Evolutionary conservation across 345 rosid species (phyloP).

Genomic region (Excoecaria cochinchinensis): DNA sequence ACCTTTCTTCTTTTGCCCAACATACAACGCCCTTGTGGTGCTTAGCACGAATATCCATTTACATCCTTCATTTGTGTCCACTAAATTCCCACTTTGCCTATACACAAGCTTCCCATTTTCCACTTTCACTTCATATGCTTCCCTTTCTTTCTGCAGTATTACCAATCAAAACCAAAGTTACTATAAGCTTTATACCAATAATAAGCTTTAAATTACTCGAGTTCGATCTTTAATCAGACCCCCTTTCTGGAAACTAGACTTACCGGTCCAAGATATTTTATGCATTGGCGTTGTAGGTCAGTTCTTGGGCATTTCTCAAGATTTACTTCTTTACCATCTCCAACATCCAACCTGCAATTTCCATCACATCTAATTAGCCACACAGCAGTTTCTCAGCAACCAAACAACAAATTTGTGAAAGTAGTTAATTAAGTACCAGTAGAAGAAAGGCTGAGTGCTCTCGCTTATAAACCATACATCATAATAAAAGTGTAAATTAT

Average conservation of each 20-base stretch:
- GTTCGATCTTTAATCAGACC: too few species aligned
- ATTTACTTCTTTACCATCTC: constrained; percentile 53
- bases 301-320: constrained; percentile 48
- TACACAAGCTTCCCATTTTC: constrained; percentile 50
- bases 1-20: constrained; percentile 67
- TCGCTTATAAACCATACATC: constrained; percentile 56
- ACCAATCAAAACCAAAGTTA: too few species aligned
- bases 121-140: constrained; percentile 50
- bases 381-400: not conserved
- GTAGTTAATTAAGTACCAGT: constrained; percentile 42
- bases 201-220: too few species aligned
- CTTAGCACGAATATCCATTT: constrained; percentile 75
- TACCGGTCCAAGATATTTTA: constrained; percentile 66
- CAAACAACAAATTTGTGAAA: not conserved
- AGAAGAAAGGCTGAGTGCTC: constrained; percentile 65
- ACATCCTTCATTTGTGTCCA: constrained; percentile 44
- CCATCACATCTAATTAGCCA: not conserved
- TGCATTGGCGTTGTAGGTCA: constrained; percentile 50
- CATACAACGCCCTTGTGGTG: constrained; percentile 53
- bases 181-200: too few species aligned
- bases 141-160: constrained; percentile 50
- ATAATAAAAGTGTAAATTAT: constrained; percentile 62
- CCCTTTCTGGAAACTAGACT: constrained; percentile 4
- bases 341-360: constrained; percentile 59
- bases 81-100: constrained; percentile 27